Evolutionary conservation across 2,329 filamentous ascomycete species (phyloP).

Genomic region (Exophiala sideris): DNA sequence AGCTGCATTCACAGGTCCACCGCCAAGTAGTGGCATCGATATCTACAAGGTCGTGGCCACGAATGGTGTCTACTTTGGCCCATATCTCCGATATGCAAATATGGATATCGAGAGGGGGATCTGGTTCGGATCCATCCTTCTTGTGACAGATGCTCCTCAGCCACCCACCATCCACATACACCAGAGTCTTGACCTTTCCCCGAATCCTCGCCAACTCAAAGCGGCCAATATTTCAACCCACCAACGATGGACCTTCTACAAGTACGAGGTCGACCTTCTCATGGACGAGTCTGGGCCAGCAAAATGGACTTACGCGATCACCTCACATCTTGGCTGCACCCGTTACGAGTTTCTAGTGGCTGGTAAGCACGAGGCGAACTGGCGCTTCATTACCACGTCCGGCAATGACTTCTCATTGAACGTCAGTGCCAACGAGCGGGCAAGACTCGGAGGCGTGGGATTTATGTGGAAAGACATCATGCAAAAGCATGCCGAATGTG

Average conservation of each 20-base stretch:
- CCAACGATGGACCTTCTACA: conserved; percentile 92
- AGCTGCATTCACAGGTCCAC: conserved; percentile 84
- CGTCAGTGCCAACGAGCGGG: conserved; percentile 80
- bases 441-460: conserved; percentile 80
- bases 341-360: conserved; percentile 96
- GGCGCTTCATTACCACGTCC: conserved; percentile 94
- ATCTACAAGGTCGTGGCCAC: conserved; percentile 91
- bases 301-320: conserved; percentile 97
- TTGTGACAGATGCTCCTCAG: conserved; percentile 86
- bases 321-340: conserved; percentile 94
- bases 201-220: conserved; percentile 83
- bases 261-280: conserved; percentile 83
- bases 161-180: conserved; percentile 96
- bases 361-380: conserved; percentile 81
- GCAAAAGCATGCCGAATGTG: conserved; percentile 94
- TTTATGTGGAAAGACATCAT: conserved; percentile 99
- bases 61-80: conserved; percentile 96
- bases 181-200: conserved; percentile 81
- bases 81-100: conserved; percentile 91
- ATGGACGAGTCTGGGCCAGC: conserved; percentile 78
- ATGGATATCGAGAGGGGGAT: conserved; percentile 90
- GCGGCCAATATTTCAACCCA: conserved; percentile 81
- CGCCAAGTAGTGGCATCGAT: conserved; percentile 81
- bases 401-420: conserved; percentile 92
- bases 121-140: conserved; percentile 90